Evolutionary conservation across 2,329 filamentous ascomycete genomes (phyloP), one percentile per base, ranked within the genome.

Genomic region (Nigrospora sphaerica): DNA sequence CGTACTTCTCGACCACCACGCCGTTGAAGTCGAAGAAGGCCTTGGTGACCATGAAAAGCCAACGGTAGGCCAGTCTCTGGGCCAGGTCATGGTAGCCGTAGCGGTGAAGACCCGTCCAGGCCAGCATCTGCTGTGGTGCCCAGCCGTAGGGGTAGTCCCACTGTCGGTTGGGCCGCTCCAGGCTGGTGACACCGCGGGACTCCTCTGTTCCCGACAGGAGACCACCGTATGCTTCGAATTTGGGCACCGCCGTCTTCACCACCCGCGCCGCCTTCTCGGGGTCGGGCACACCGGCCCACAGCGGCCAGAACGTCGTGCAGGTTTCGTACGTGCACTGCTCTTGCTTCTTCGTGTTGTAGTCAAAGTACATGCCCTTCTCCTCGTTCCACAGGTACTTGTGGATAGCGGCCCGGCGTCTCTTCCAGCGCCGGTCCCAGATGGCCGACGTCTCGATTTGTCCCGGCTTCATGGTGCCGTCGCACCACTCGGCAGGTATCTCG

Each of bases 91-190:
- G 83, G 63, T 95, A 97, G 46, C 91, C 90, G 62, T 97, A 98
- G 16, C 91, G 85, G 58, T 90, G 79, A 49, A 98, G 73, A 3
- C 91, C 93, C 1, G 88, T 91, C 93, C 93, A 98, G 1, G 93
- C 92, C 37, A 98, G 80, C 71, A 98, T 97, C 72, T 98, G 93
- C 73, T 98, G 93, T 32, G 93, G 93, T 46, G 93, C 93, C 93
- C 93, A 98, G 49, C 93, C 93, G 62, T 93, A 97, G 0, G 93
- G 93, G 63, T 90, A 97, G 64, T 98, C 93, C 93, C 93, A 98
- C 64, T 98, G 93, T 56, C 93, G 83, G 65, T 96, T 97, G 9
- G 93, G 93, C 41, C 92, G 80, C 56, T 91, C 81, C 35, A 96
- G 68, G 12, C 86, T 83, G 50, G 95, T 73, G 32, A 75, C 72